These are phyloP conservation scores for Phialophora macrospora DNA, from an alignment of 2,329 filamentous ascomycete species.

Conservation along the genomic window DNA sequence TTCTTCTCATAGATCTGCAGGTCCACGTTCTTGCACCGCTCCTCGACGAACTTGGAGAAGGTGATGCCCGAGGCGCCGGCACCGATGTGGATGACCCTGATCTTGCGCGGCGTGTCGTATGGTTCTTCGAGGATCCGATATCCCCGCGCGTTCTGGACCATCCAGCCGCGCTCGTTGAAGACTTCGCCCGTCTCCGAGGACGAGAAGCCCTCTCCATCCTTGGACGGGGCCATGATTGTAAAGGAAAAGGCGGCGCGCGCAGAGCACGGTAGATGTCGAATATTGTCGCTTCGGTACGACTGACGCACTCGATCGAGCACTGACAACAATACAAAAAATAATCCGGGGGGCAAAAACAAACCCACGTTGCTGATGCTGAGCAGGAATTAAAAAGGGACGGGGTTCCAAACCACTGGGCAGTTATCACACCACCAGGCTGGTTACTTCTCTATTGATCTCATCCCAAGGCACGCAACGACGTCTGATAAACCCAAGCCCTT, in stretches of 20 bases:
- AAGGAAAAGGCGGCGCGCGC: background rate
- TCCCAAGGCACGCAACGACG: background rate
- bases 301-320: background rate
- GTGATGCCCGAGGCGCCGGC: conserved; percentile 50
- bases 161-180: conserved; percentile 29
- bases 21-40: conserved; percentile 33
- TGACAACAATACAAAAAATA: background rate
- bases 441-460: background rate
- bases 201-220: conserved; percentile 27
- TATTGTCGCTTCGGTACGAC: too few relatives aligned
- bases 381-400: too few relatives aligned
- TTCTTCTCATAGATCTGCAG: conserved; percentile 42
- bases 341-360: background rate
- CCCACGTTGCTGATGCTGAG: too few relatives aligned
- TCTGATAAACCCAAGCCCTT: background rate
- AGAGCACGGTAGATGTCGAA: too few relatives aligned
- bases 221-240: conserved; percentile 24
- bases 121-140: conserved; percentile 28
- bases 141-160: conserved; percentile 22
- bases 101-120: conserved; percentile 24
- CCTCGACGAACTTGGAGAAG: conserved; percentile 43
- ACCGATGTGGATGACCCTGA: conserved; percentile 48
- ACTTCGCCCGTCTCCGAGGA: conserved; percentile 19
- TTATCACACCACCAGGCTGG: background rate
- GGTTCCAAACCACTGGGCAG: too few relatives aligned